A percentile compares a stretch with the other conserved stretches of the same genome.
Conservation (phyloP, 2,329 filamentous ascomycete genomes). For the Emmonsia crescens region DNA sequence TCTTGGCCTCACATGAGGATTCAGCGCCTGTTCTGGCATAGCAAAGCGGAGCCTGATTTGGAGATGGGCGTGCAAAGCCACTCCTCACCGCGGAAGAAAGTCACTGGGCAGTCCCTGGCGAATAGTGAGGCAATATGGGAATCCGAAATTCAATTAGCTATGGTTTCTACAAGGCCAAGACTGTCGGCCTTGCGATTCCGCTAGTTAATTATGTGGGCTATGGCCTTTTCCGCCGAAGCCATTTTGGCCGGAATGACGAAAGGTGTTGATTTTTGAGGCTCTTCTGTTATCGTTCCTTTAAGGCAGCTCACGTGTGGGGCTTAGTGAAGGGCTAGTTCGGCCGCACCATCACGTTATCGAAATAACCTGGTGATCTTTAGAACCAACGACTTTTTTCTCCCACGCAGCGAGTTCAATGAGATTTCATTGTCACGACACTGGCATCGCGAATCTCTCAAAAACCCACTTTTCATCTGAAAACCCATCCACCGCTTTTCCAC, state of each 20-base stretch:
- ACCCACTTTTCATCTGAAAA: not conserved
- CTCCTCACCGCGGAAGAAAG: not conserved
- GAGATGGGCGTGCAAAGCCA: not conserved
- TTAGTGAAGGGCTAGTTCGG: not conserved
- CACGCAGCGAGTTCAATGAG: not conserved
- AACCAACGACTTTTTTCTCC: not conserved
- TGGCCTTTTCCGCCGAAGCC: not conserved
- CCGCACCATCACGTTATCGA: not conserved
- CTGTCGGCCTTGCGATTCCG: not conserved
- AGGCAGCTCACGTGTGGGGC: not conserved
- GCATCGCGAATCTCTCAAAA: not conserved
- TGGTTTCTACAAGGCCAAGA: not conserved
- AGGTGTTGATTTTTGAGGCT: not conserved
- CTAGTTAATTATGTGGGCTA: not conserved
- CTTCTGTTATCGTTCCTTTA: not conserved
- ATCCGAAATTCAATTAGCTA: not conserved
- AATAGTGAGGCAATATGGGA: slow-evolving; percentile 1
- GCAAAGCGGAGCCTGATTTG: not conserved
- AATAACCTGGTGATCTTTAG: not conserved
- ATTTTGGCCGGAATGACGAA: not conserved
- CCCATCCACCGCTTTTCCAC: not conserved
- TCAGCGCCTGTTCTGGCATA: not conserved
- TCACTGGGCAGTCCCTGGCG: not conserved
- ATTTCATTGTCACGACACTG: not conserved
- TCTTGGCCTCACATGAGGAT: not conserved